Evolutionary conservation across 805 yeast genomes (phyloP).

Genomic region (Priceomyces carsonii): DNA sequence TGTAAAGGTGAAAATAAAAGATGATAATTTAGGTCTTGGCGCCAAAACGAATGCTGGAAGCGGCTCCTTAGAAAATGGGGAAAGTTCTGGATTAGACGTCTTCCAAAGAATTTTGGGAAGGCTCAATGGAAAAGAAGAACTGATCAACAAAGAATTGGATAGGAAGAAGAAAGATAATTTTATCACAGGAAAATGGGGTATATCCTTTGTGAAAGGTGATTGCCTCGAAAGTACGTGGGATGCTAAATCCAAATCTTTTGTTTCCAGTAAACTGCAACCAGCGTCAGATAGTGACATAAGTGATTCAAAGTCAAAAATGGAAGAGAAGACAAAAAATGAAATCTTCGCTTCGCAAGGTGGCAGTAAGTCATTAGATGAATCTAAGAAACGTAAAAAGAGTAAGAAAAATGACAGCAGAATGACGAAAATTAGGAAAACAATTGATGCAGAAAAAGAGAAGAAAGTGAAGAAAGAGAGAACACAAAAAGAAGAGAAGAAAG

Average conservation of each 20-base stretch:
- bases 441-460: conserved; percentile 19
- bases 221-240: conserved; percentile 84
- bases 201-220: conserved; percentile 84
- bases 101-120: conserved; percentile 89
- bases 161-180: conserved; percentile 66
- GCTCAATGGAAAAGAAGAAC: conserved; percentile 81
- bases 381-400: conserved; percentile 12
- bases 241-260: conserved; percentile 41
- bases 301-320: conserved; percentile 9
- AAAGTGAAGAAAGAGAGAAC: conserved; percentile 22
- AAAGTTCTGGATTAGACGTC: conserved; percentile 87
- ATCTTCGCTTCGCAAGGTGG: conserved; percentile 13
- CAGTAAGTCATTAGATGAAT: no score
- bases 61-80: conserved; percentile 77
- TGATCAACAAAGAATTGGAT: conserved; percentile 63
- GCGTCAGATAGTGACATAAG: conserved; percentile 16
- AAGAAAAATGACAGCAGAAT: conserved; percentile 7
- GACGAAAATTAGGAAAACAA: conserved; percentile 1
- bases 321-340: conserved; percentile 20
- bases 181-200: conserved; percentile 85
- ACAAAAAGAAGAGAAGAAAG: conserved; percentile 22
- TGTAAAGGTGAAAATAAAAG: conserved; percentile 78
- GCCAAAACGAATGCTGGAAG: conserved; percentile 61
- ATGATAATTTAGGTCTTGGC: conserved; percentile 87
- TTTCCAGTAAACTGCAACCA: no score